phyloP scores from a whole-genome alignment of 768 basidiomycete species.

The Tricholoma bakamatsutake region DNA sequence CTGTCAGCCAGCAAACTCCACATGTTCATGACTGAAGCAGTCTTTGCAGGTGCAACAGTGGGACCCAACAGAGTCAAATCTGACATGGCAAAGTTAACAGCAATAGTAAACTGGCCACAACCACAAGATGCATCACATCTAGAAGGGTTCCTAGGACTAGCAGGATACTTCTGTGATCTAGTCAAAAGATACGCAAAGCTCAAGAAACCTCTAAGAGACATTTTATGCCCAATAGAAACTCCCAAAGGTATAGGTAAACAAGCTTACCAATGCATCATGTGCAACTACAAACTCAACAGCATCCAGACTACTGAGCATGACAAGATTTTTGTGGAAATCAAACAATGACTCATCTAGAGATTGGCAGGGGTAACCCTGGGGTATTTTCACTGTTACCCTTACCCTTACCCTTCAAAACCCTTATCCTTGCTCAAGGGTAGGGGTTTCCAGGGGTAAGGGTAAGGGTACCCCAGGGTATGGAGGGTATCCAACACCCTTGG shows the following conservation, averaged over 20 bases:
- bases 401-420: no score
- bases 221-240: neutral
- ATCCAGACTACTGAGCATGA: neutral
- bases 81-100: neutral
- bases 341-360: constrained; percentile 16
- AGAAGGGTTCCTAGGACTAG: neutral
- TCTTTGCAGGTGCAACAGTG: constrained; percentile 17
- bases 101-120: neutral
- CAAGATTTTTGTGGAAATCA: constrained; percentile 10
- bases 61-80: neutral
- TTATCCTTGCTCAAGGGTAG: no score
- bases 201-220: neutral
- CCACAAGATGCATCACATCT: neutral
- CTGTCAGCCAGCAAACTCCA: constrained; percentile 27
- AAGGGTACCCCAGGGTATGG: no score
- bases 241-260: neutral
- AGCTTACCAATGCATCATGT: no score
- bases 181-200: neutral
- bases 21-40: constrained; percentile 1
- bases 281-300: no score
- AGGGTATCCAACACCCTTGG: no score
- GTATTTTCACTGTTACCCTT: no score
- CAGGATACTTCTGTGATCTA: neutral
- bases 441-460: no score
- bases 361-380: no score